phyloP scores from a whole-genome alignment of 1,284 basidiomycete species.

The Neonothopanus nambi region DNA sequence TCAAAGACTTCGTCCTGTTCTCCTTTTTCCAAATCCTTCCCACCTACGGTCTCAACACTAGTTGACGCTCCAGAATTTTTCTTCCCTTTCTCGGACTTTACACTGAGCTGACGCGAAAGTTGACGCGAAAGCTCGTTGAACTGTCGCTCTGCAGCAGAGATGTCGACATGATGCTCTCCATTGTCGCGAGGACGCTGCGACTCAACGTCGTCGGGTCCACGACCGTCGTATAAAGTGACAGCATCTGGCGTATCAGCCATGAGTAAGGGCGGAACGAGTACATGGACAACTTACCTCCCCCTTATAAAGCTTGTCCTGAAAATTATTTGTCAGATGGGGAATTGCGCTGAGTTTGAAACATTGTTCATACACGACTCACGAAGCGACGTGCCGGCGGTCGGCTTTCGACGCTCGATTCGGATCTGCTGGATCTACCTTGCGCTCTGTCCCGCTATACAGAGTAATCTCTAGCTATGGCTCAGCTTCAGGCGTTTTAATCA shows the following conservation, averaged over 20 bases:
- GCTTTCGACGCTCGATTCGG: too few species aligned
- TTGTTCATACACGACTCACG: neutral
- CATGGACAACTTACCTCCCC: neutral
- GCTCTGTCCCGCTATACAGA: too few species aligned
- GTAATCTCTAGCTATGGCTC: too few species aligned
- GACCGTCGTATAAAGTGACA: slow-evolving; percentile 18
- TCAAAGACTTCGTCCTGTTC: slow-evolving; percentile 48
- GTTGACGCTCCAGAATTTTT: neutral
- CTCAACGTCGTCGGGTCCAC: slow-evolving; percentile 4
- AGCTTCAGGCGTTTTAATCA: too few species aligned
- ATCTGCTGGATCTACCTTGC: too few species aligned
- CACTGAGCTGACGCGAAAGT: slow-evolving; percentile 7
- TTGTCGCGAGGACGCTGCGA: neutral
- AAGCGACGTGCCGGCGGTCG: neutral
- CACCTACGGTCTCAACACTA: slow-evolving; percentile 4
- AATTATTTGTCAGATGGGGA: too few species aligned
- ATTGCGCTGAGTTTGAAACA: too few species aligned
- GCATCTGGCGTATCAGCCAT: slow-evolving; percentile 21
- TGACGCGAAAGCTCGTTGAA: slow-evolving; percentile 19
- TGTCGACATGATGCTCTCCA: slow-evolving; percentile 9
- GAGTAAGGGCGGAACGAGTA: neutral
- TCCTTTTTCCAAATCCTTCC: slow-evolving; percentile 16
- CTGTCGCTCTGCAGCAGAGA: slow-evolving; percentile 16
- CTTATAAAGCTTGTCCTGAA: too few species aligned
- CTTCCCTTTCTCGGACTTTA: neutral